phyloP scores from a whole-genome alignment of 1,139 yeast species.

The Scheffersomyces segobiensis region DNA sequence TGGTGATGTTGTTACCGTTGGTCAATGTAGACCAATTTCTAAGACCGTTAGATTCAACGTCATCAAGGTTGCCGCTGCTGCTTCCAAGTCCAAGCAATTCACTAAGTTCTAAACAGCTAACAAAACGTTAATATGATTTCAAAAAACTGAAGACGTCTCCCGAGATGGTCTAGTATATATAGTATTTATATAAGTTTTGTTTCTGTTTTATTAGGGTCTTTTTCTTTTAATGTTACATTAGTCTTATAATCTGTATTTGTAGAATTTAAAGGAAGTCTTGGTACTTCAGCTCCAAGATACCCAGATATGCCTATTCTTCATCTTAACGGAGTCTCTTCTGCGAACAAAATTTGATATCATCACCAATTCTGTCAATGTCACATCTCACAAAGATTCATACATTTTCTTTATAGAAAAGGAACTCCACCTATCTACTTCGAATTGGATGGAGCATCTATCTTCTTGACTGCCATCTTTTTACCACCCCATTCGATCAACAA shows the following conservation, averaged over 20 bases:
- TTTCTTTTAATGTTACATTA: constrained; percentile 26
- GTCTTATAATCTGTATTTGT: constrained; percentile 6
- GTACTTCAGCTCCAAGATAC: too few species aligned
- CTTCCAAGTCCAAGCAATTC: constrained; percentile 92
- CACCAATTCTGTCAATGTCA: too few species aligned
- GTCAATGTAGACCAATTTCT: constrained; percentile 99
- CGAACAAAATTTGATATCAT: too few species aligned
- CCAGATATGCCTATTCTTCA: too few species aligned
- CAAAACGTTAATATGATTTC: background rate
- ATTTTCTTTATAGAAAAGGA: background rate
- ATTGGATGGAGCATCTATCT: constrained; percentile 57
- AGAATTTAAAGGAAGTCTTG: background rate
- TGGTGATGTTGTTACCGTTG: constrained; percentile 99
- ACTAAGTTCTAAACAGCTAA: constrained; percentile 74
- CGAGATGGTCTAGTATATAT: constrained; percentile 3
- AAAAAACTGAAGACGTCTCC: constrained; percentile 1
- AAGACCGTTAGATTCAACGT: constrained; percentile 99
- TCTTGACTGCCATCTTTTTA: constrained; percentile 52
- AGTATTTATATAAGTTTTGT: constrained; percentile 5
- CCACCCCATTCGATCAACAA: constrained; percentile 66
- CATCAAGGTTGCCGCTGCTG: constrained; percentile 89
- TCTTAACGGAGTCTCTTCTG: too few species aligned
- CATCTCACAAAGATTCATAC: too few species aligned
- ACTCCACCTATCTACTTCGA: constrained; percentile 2
- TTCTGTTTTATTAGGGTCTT: constrained; percentile 8